Percentiles rank a stretch among this genome's conserved stretches.
phyloP scores from a whole-genome alignment of 768 basidiomycete genomes.

The Nidularia pulvinata region DNA sequence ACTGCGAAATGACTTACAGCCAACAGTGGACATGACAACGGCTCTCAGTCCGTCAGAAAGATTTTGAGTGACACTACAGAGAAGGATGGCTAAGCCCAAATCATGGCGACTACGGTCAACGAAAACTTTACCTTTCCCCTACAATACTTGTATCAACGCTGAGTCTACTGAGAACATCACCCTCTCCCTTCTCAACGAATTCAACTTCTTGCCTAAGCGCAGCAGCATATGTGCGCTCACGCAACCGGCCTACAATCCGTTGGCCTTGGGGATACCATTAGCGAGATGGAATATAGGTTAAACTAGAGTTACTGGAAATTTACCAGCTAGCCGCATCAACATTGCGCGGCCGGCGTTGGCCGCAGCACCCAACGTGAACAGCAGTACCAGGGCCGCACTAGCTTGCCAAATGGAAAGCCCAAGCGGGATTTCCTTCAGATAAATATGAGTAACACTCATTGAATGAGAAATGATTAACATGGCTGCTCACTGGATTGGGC shows the following conservation, averaged over 20 bases:
- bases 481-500: slow-evolving; percentile 61
- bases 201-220: slow-evolving; percentile 90
- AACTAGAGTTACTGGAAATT: slow-evolving; percentile 10
- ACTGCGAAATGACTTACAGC: slow-evolving; percentile 52
- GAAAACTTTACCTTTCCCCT: slow-evolving; percentile 85
- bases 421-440: slow-evolving; percentile 63
- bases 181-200: slow-evolving; percentile 90
- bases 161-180: slow-evolving; percentile 90
- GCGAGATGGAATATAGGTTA: not conserved
- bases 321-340: slow-evolving; percentile 86
- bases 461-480: too few relatives aligned
- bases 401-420: slow-evolving; percentile 82
- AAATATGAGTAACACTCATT: too few relatives aligned
- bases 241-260: slow-evolving; percentile 85
- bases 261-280: slow-evolving; percentile 47
- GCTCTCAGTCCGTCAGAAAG: slow-evolving; percentile 83
- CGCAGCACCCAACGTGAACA: slow-evolving; percentile 86
- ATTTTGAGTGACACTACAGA: slow-evolving; percentile 70
- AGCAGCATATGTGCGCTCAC: slow-evolving; percentile 83
- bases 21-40: slow-evolving; percentile 91
- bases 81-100: slow-evolving; percentile 1
- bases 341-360: slow-evolving; percentile 86
- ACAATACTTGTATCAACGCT: slow-evolving; percentile 93
- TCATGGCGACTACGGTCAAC: not conserved
- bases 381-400: slow-evolving; percentile 64